Evolutionary conservation across 116 monocot genomes (phyloP).

Genomic region (Trichopus zeylanicus): DNA sequence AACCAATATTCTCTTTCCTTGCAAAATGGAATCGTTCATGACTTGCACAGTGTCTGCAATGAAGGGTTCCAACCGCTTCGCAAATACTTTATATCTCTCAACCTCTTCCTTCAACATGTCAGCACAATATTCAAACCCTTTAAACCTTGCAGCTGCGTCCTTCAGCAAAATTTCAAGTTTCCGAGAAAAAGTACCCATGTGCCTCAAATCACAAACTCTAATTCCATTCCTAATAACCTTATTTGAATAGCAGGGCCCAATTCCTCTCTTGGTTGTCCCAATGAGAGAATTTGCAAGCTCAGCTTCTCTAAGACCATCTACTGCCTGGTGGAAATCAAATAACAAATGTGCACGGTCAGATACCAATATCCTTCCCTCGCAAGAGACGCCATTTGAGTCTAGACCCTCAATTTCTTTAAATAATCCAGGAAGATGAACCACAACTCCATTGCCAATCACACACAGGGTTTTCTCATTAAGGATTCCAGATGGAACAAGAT

Average conservation of each 20-base stretch:
- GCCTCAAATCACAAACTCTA: conserved; percentile 70
- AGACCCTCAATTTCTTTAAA: conserved; percentile 80
- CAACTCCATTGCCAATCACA: conserved; percentile 87
- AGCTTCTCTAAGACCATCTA: conserved; percentile 78
- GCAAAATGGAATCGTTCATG: conserved; percentile 52
- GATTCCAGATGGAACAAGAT: conserved; percentile 94
- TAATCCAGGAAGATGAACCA: conserved; percentile 82
- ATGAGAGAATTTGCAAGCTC: conserved; percentile 81
- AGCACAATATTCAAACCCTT: conserved; percentile 45
- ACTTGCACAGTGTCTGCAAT: conserved; percentile 75
- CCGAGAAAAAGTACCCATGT: conserved; percentile 70
- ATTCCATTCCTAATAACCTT: conserved; percentile 82
- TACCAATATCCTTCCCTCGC: conserved; percentile 70
- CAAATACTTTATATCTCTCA: conserved; percentile 76
- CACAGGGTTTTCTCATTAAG: conserved; percentile 77
- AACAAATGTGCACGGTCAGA: conserved; percentile 92
- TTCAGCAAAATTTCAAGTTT: conserved; percentile 69
- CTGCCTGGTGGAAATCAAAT: conserved; percentile 88
- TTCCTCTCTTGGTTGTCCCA: conserved; percentile 91
- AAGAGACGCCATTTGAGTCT: conserved; percentile 70
- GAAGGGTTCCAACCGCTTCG: conserved; percentile 68
- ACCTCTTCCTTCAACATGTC: conserved; percentile 67
- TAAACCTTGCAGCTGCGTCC: conserved; percentile 76
- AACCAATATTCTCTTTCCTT: conserved; percentile 86
- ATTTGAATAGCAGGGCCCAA: conserved; percentile 89